Conservation (phyloP, 2,329 filamentous ascomycete genomes). For the Purpureocillium lavendulum region DNA sequence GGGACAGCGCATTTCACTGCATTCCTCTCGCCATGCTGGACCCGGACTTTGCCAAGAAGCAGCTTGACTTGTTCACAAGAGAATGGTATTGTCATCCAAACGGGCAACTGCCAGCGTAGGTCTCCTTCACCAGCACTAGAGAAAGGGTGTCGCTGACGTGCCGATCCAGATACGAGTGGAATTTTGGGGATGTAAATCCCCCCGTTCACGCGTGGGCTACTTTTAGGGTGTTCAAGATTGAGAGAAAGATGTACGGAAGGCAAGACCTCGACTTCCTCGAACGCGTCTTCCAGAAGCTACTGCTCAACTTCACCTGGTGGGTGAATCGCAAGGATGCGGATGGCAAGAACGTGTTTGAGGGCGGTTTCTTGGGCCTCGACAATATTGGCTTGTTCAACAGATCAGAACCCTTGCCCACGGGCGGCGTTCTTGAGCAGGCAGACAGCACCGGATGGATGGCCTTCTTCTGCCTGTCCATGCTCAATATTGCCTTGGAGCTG, state of each 20-base stretch:
- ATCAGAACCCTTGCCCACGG: slow-evolving; percentile 88
- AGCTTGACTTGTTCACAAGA: slow-evolving; percentile 88
- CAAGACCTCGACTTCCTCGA: slow-evolving; percentile 95
- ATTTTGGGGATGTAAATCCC: slow-evolving; percentile 94
- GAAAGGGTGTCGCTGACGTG: no score
- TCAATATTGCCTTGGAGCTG: slow-evolving; percentile 91
- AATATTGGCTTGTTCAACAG: slow-evolving; percentile 98
- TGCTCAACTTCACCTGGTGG: slow-evolving; percentile 99
- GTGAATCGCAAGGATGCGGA: slow-evolving; percentile 92
- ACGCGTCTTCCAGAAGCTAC: slow-evolving; percentile 89
- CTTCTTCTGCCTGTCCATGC: slow-evolving; percentile 92
- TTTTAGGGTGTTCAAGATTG: slow-evolving; percentile 95
- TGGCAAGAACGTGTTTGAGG: slow-evolving; percentile 96
- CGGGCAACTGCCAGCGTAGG: slow-evolving; percentile 81
- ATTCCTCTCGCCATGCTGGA: slow-evolving; percentile 96
- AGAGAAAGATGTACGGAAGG: slow-evolving; percentile 91
- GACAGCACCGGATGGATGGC: slow-evolving; percentile 99
- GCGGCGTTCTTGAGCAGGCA: slow-evolving; percentile 88
- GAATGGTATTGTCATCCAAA: slow-evolving; percentile 99
- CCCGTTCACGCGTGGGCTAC: slow-evolving; percentile 95
- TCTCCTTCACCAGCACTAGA: no score
- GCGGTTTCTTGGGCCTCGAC: slow-evolving; percentile 89
- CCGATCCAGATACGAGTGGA: slow-evolving; percentile 72
- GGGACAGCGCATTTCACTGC: slow-evolving; percentile 96
- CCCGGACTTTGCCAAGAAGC: slow-evolving; percentile 96